Evolutionary conservation across 1,139 yeast genomes (phyloP).

Genomic region (Saccharomyces uvarum): DNA sequence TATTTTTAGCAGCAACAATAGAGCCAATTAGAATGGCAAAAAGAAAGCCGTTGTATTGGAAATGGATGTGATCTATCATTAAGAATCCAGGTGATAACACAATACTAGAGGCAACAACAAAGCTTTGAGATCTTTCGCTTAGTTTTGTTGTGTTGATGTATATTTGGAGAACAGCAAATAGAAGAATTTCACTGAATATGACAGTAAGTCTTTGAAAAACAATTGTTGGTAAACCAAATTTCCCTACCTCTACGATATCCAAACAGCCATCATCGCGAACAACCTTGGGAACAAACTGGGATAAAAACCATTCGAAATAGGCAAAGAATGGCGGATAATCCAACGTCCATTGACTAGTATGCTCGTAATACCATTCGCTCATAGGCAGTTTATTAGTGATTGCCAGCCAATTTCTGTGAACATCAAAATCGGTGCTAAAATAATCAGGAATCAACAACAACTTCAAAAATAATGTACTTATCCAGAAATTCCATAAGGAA

Average conservation of each 20-base stretch:
- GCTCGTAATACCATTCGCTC: slow-evolving; percentile 72
- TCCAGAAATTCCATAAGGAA: slow-evolving; percentile 57
- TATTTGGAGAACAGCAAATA: slow-evolving; percentile 66
- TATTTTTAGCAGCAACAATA: slow-evolving; percentile 59
- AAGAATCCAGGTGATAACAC: slow-evolving; percentile 83
- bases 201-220: slow-evolving; percentile 79
- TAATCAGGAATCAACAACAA: slow-evolving; percentile 36
- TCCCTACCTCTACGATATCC: slow-evolving; percentile 56
- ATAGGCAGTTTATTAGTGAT: slow-evolving; percentile 76
- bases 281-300: slow-evolving; percentile 58
- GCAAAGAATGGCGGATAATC: slow-evolving; percentile 98
- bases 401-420: slow-evolving; percentile 94
- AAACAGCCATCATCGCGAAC: slow-evolving; percentile 74
- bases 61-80: slow-evolving; percentile 86
- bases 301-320: slow-evolving; percentile 75
- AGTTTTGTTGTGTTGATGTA: slow-evolving; percentile 47
- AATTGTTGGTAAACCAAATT: slow-evolving; percentile 69
- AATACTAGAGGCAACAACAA: slow-evolving; percentile 75
- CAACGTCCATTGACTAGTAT: slow-evolving; percentile 87
- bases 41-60: slow-evolving; percentile 90
- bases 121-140: slow-evolving; percentile 39
- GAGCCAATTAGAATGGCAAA: slow-evolving; percentile 75
- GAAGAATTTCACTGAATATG: slow-evolving; percentile 62
- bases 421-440: slow-evolving; percentile 79
- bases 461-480: slow-evolving; percentile 53